Evolutionary conservation across 805 yeast species (phyloP).

Genomic region (Ogataea haglerorum): DNA sequence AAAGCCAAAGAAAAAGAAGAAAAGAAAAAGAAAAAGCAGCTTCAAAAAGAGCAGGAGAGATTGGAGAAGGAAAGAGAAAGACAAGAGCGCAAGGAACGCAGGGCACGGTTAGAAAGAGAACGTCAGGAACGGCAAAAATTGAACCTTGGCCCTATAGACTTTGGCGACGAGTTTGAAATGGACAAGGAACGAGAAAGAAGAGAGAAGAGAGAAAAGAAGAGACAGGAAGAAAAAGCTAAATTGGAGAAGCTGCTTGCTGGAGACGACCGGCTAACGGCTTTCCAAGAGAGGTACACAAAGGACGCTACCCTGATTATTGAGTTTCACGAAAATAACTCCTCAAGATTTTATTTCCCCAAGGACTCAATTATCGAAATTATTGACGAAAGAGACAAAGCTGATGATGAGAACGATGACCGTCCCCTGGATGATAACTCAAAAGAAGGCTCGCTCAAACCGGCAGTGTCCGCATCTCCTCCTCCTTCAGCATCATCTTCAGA

Average conservation of each 20-base stretch:
- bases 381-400: constrained; percentile 29
- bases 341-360: constrained; percentile 72
- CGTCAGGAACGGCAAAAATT: constrained; percentile 16
- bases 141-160: constrained; percentile 14
- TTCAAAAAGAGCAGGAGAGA: constrained; percentile 23
- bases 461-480: constrained; percentile 8
- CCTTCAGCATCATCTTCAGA: constrained; percentile 10
- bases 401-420: constrained; percentile 7
- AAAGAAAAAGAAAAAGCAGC: constrained; percentile 21
- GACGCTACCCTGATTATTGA: constrained; percentile 81
- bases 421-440: neutral
- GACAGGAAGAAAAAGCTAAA: constrained; percentile 20
- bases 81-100: constrained; percentile 19
- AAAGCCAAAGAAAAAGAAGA: constrained; percentile 24
- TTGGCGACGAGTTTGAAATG: constrained; percentile 16
- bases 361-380: constrained; percentile 67
- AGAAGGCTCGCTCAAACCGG: constrained; percentile 7
- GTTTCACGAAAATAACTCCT: constrained; percentile 72
- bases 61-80: constrained; percentile 22
- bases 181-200: constrained; percentile 16
- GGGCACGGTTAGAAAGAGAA: constrained; percentile 14
- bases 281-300: constrained; percentile 66
- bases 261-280: constrained; percentile 66
- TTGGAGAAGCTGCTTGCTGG: constrained; percentile 25
- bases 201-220: constrained; percentile 16